Evolutionary conservation across 2,329 filamentous ascomycete genomes (phyloP).

Genomic region (Trichophyton mentagrophytes): DNA sequence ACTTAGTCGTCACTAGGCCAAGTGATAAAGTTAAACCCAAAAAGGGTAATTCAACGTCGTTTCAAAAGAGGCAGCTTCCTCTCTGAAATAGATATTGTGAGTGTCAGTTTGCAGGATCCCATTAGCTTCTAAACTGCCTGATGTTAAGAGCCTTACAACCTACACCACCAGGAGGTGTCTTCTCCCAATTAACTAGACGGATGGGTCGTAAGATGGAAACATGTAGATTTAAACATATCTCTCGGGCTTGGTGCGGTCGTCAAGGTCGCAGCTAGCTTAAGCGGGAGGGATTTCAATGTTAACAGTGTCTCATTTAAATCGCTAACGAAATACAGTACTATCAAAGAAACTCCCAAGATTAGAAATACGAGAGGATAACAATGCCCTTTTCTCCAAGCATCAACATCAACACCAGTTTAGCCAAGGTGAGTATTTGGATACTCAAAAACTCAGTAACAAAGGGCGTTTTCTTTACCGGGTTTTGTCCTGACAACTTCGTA

Average conservation of each 20-base stretch:
- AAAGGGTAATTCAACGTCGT: not conserved
- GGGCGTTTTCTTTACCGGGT: no score
- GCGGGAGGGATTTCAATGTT: not conserved
- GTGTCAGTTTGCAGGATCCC: no score
- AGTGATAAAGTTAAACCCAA: not conserved
- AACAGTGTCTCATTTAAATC: not conserved
- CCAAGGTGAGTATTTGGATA: not conserved
- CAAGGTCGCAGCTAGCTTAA: not conserved
- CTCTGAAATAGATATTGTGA: no score
- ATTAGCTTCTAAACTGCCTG: no score
- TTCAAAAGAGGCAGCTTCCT: not conserved
- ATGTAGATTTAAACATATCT: no score
- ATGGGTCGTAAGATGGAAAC: no score
- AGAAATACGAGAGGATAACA: not conserved
- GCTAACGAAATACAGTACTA: not conserved
- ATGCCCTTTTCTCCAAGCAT: not conserved
- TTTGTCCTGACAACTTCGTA: conserved; percentile 35
- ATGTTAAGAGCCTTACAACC: no score
- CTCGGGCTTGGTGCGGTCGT: no score
- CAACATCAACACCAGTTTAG: not conserved
- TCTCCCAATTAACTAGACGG: no score
- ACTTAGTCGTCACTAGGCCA: no score
- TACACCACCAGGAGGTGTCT: no score
- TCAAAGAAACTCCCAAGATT: not conserved
- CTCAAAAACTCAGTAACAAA: no score